Base-by-base conservation (phyloP, 2,329 filamentous ascomycete genomes). In the Chrysoporthe puriensis region DNA sequence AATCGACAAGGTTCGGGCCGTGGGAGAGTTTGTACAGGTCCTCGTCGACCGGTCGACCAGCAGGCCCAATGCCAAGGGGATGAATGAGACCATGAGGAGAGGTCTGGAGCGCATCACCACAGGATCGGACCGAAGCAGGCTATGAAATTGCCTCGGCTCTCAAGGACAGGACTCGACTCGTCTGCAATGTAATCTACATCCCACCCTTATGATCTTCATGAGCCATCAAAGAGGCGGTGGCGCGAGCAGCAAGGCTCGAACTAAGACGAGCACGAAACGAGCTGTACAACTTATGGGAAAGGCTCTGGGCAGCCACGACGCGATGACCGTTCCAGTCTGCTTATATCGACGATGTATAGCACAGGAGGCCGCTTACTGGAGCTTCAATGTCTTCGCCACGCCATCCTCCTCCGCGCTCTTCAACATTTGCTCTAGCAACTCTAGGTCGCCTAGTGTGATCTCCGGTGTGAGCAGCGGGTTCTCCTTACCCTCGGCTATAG, bases 1-100 rank as follows among this genome's bases (percentile, higher is more conserved):
- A 0, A 81, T 89, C 2, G 88, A 92, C 1, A 82, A 86, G 26
- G 92, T 96, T 11, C 93, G 91, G 76, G 93, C 93, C 13, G 93
- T 97, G 0, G 94, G 94, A 1, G 91, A 91, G 73, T 94, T 96
- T 32, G 54, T 69, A 4, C 94, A 97, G 76, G 93, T 97, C 13
- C 97, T 95, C 80, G 91, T 96, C n/a, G 88, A 94, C 68, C 85
- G 92, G 63, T 84, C 85, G 48, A 91, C 87, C 18, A 88, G 90
- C 71, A 86, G 89, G 69, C 92, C 93, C n/a, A 85, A 83, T 34
- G 78, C 81, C 40, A 80, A 83, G 34, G 92, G 90, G 7, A 93
- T 96, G 87, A 83, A 82, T 58, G 74, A 80, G 8, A 80, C 79
- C 62, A 79, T 93, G 74, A 88, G 87, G 36, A 75, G 76, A 46